Conservation (phyloP, 352 stramenopile species). For the Phytophthora nicotianae region DNA sequence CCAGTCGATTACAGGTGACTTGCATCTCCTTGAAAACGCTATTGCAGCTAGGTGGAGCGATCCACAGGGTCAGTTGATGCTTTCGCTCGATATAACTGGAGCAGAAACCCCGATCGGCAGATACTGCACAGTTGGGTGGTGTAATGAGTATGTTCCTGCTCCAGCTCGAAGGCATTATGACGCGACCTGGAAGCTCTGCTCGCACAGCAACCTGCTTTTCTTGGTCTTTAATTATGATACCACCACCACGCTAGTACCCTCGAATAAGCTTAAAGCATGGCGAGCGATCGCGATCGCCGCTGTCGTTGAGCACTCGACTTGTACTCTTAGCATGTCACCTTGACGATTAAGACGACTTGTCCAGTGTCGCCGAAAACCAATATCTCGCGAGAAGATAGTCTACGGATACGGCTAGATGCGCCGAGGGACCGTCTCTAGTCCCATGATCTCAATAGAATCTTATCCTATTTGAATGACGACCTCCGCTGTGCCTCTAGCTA, state of each 20-base stretch:
- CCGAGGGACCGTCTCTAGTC: not conserved
- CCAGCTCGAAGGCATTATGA: slow-evolving; percentile 7
- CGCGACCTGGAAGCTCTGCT: slow-evolving; percentile 11
- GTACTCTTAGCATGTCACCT: too few species aligned
- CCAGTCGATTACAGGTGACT: slow-evolving; percentile 16
- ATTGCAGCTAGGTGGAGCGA: not conserved
- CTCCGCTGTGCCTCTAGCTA: slow-evolving; percentile 12
- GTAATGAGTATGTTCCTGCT: slow-evolving; percentile 4
- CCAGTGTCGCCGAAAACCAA: too few species aligned
- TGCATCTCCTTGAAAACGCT: slow-evolving; percentile 1
- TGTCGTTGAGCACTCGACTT: not conserved
- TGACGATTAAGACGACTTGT: too few species aligned
- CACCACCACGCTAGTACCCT: slow-evolving; percentile 14
- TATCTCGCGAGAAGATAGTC: slow-evolving; percentile 12
- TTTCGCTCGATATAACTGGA: slow-evolving; percentile 18
- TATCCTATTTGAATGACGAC: slow-evolving; percentile 11
- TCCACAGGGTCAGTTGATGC: slow-evolving; percentile 5
- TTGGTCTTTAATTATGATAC: slow-evolving; percentile 3
- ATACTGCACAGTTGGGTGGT: not conserved
- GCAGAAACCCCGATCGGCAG: slow-evolving; percentile 1
- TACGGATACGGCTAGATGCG: too few species aligned
- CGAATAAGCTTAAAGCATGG: slow-evolving; percentile 13
- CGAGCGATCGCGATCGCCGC: not conserved
- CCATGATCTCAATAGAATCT: not conserved
- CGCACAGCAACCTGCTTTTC: slow-evolving; percentile 1